These are phyloP conservation scores for Conoideocrella luteorostrata DNA, from an alignment of 2,329 filamentous ascomycete species.

Conservation along the genomic window DNA sequence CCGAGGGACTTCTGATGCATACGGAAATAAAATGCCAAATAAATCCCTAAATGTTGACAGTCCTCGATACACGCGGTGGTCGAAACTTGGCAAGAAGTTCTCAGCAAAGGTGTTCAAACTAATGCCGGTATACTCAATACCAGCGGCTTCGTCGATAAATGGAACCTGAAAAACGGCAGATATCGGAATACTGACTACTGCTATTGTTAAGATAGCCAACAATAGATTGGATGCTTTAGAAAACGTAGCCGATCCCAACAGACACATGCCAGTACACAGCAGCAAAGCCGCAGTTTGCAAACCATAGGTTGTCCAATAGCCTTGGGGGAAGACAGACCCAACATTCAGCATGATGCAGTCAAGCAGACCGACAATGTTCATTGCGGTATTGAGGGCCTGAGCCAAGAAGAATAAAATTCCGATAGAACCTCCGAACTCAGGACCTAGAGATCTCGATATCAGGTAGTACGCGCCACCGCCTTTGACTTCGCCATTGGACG, in stretches of 20 bases:
- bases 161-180: conserved; percentile 65
- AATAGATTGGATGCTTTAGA: conserved; percentile 73
- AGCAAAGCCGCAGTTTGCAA: conserved; percentile 67
- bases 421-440: conserved; percentile 85
- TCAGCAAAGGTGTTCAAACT: conserved; percentile 61
- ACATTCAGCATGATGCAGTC: conserved; percentile 76
- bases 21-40: conserved; percentile 80
- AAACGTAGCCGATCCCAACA: conserved; percentile 75
- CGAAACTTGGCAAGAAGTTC: conserved; percentile 68
- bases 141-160: conserved; percentile 55
- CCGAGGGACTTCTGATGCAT: too few relatives aligned
- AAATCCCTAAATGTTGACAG: conserved; percentile 70
- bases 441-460: conserved; percentile 77
- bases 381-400: conserved; percentile 77
- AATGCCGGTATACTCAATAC: conserved; percentile 73
- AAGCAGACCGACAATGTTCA: conserved; percentile 82
- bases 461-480: conserved; percentile 85
- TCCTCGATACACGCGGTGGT: conserved; percentile 54
- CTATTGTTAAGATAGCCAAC: conserved; percentile 61
- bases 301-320: conserved; percentile 71
- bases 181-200: conserved; percentile 75
- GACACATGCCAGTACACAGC: conserved; percentile 66
- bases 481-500: conserved; percentile 82
- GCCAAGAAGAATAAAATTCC: conserved; percentile 86
- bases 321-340: conserved; percentile 58